Evolutionary conservation across 331 rosid genomes (phyloP).

Genomic region (Malus hybrid): DNA sequence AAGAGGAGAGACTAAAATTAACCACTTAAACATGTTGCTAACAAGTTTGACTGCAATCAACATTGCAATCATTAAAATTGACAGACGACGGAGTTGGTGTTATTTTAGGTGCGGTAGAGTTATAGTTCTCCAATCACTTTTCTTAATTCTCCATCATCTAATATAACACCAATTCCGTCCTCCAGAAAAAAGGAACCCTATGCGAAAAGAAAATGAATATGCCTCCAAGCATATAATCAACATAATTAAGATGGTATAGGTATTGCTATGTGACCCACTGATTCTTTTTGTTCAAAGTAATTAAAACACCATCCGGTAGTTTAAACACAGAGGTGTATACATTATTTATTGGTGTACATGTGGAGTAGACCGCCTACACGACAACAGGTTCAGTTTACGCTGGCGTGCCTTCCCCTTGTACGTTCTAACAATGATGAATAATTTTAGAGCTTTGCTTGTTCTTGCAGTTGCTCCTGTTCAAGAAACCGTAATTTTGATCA

Average conservation of each 20-base stretch:
- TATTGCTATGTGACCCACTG: too few species aligned
- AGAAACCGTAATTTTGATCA: constrained; percentile 9
- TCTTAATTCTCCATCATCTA: too few species aligned
- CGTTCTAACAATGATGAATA: not conserved
- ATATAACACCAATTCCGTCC: too few species aligned
- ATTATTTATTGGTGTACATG: too few species aligned
- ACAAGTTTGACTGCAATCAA: not conserved
- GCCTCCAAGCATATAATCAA: not conserved
- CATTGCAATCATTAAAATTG: not conserved
- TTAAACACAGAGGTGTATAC: not conserved
- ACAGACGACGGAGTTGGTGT: too few species aligned
- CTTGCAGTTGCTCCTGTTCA: constrained; percentile 76
- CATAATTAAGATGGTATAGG: not conserved
- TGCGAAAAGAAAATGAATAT: not conserved
- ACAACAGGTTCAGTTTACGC: not conserved
- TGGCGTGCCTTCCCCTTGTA: not conserved
- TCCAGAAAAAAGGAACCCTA: not conserved
- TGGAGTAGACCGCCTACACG: too few species aligned
- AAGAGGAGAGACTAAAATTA: not conserved
- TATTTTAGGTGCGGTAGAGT: too few species aligned
- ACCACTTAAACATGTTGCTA: not conserved
- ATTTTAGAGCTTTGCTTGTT: constrained; percentile 49
- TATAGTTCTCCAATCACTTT: too few species aligned
- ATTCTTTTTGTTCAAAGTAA: not conserved
- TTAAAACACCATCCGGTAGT: not conserved